Evolutionary conservation across 2,329 filamentous ascomycete species (phyloP).

Genomic region (Pyrenophora graminea): DNA sequence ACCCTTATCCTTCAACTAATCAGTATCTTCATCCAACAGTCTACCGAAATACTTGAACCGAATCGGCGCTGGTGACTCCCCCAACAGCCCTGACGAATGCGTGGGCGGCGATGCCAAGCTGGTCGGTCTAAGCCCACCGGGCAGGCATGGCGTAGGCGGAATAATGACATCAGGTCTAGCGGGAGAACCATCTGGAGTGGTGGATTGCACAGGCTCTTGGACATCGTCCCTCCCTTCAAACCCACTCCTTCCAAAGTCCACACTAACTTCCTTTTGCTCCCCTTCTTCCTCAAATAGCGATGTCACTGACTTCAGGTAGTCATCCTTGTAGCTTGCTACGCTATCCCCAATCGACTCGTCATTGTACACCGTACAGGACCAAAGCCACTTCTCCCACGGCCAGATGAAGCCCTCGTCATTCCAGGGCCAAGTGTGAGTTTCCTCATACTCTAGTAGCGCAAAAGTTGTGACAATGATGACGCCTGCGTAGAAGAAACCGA

Average conservation of each 20-base stretch:
- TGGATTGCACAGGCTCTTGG: background rate
- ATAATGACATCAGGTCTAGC: background rate
- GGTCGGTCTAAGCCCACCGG: background rate
- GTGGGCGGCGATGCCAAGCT: background rate
- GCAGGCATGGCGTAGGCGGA: constrained; percentile 4
- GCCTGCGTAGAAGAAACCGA: background rate
- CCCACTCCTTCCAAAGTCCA: background rate
- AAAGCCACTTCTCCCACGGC: constrained; percentile 11
- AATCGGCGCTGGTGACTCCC: constrained; percentile 5
- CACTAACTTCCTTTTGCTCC: background rate
- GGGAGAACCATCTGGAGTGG: background rate
- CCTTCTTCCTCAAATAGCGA: background rate
- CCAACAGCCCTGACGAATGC: constrained; percentile 9
- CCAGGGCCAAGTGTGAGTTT: constrained; percentile 12
- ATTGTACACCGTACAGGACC: background rate
- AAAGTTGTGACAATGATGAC: constrained; percentile 1
- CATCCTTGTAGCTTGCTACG: background rate
- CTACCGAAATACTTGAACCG: background rate
- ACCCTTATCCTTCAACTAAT: no score
- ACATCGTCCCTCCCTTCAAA: background rate
- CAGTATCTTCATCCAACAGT: no score
- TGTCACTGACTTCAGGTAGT: background rate
- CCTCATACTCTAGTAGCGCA: constrained; percentile 5
- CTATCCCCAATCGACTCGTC: constrained; percentile 1
- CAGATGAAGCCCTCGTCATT: constrained; percentile 10